These are phyloP conservation scores for Chaetomium strumarium DNA, from an alignment of 2,329 filamentous ascomycete genomes.

Conservation along the genomic window DNA sequence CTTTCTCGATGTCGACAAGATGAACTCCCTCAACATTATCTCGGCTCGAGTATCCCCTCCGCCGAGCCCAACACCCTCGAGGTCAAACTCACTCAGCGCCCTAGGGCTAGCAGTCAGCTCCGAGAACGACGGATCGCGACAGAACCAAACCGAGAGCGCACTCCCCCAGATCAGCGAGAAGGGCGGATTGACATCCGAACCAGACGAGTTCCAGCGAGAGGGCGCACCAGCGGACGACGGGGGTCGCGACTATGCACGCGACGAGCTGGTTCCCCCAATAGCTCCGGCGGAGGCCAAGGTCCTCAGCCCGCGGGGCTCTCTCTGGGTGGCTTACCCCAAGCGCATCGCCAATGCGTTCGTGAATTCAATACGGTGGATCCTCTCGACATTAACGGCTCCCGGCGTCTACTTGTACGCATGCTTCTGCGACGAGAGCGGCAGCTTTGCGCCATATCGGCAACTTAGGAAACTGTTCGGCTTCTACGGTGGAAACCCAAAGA, in stretches of 20 bases:
- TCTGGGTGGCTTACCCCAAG: constrained; percentile 57
- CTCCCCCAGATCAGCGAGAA: constrained; percentile 25
- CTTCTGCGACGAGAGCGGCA: constrained; percentile 74
- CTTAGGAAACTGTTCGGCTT: constrained; percentile 58
- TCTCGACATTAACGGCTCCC: constrained; percentile 73
- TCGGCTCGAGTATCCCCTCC: constrained; percentile 71
- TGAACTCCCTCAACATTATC: constrained; percentile 96
- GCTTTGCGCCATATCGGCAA: constrained; percentile 72
- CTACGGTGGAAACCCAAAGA: constrained; percentile 39
- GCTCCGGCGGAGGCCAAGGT: constrained; percentile 33
- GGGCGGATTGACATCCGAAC: constrained; percentile 29
- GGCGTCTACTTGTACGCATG: constrained; percentile 76
- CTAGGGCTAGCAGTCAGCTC: constrained; percentile 43
- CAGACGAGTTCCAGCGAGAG: constrained; percentile 34
- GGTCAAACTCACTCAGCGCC: constrained; percentile 55
- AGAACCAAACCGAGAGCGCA: constrained; percentile 24
- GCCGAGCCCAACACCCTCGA: constrained; percentile 49
- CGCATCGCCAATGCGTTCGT: constrained; percentile 67
- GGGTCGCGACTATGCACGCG: constrained; percentile 25
- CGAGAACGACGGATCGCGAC: constrained; percentile 33
- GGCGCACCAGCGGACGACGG: constrained; percentile 19
- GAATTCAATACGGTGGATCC: constrained; percentile 69
- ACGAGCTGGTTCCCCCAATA: constrained; percentile 68
- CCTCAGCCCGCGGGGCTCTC: constrained; percentile 34
- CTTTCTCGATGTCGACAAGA: constrained; percentile 53